Percentiles rank a stretch among this genome's conserved stretches.
phyloP scores from a whole-genome alignment of 306 rosid genomes.

The Quercus parvula region DNA sequence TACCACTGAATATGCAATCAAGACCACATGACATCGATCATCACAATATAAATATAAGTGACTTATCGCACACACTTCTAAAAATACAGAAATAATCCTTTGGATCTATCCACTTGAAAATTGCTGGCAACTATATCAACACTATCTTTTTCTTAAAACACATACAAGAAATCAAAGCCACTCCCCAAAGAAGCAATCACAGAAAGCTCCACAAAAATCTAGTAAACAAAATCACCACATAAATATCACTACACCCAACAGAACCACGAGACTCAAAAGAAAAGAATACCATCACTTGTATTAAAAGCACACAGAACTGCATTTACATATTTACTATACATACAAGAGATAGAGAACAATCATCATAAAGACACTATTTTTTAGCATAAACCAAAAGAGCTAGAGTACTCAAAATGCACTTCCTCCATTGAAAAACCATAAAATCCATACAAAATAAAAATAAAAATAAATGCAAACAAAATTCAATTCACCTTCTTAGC shows the following conservation, averaged over 20 bases:
- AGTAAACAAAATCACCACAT: too few relatives aligned
- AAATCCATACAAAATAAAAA: neutral
- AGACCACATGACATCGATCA: neutral
- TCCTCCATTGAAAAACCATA: neutral
- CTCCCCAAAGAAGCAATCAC: neutral
- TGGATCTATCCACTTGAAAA: neutral
- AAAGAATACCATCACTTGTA: neutral
- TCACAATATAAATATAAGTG: neutral
- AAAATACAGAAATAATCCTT: neutral
- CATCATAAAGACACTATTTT: neutral
- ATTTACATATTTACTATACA: neutral
- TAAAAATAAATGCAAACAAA: neutral
- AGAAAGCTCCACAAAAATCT: too few relatives aligned
- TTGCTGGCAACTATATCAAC: neutral
- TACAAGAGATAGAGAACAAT: neutral
- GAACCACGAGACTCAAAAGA: neutral
- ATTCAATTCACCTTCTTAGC: slow-evolving; percentile 70
- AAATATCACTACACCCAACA: neutral
- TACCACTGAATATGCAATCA: neutral
- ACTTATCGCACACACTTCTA: neutral
- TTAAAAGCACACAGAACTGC: neutral
- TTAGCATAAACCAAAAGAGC: neutral
- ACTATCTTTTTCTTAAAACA: neutral
- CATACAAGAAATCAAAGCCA: neutral
- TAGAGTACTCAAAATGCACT: neutral